A percentile compares a stretch with the other conserved stretches of the same genome.
These are phyloP conservation scores for Myrica gale DNA, from an alignment of 306 rosid genomes.

Conservation along the genomic window DNA sequence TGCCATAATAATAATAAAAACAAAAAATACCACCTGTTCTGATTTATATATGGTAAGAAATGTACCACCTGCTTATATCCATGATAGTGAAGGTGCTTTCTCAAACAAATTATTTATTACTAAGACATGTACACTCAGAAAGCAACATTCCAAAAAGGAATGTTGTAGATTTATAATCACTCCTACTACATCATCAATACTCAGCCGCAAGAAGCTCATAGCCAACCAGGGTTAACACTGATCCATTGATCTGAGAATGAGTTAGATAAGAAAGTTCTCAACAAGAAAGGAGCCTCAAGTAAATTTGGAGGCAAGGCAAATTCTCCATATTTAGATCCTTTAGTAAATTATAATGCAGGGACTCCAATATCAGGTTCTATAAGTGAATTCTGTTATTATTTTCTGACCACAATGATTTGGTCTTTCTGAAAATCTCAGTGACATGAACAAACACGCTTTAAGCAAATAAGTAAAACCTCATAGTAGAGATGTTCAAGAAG, in stretches of 20 bases:
- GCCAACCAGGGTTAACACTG: neutral
- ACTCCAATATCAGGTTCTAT: neutral
- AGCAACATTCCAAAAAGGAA: neutral
- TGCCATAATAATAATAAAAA: neutral
- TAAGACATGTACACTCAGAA: neutral
- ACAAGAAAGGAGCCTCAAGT: neutral
- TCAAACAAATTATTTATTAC: neutral
- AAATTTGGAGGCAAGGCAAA: neutral
- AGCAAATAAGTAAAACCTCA: neutral
- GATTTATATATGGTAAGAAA: constrained; percentile 7
- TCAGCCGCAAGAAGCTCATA: neutral
- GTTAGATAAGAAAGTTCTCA: neutral
- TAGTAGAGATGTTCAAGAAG: neutral
- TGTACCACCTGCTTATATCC: neutral
- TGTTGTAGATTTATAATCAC: neutral
- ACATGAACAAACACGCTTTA: neutral
- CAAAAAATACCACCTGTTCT: neutral
- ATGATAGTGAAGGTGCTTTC: neutral
- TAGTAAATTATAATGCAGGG: neutral
- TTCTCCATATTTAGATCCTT: neutral
- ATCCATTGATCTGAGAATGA: neutral
- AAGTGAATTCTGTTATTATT: neutral
- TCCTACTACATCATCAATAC: neutral
- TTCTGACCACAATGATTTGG: neutral
- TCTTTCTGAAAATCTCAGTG: neutral